Conservation (phyloP, 805 yeast species). For the Ogataea trehaloabstinens region DNA sequence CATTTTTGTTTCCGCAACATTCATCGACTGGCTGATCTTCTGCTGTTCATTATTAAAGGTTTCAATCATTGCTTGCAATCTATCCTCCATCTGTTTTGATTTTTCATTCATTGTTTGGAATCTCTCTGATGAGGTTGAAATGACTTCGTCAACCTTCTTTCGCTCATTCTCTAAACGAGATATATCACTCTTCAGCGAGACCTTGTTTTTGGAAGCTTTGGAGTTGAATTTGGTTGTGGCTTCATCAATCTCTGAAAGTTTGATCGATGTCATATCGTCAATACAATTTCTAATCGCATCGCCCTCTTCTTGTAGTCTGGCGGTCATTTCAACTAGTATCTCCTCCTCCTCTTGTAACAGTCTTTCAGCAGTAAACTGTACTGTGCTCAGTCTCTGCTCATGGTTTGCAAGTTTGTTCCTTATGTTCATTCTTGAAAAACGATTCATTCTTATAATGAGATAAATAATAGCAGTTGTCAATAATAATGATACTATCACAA, state of each 20-base stretch:
- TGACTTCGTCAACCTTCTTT: conserved; percentile 4
- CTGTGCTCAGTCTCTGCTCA: conserved; percentile 12
- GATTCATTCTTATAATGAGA: conserved; percentile 3
- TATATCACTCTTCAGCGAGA: conserved; percentile 10
- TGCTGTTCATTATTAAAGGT: conserved; percentile 2
- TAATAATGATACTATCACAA: conserved; percentile 2
- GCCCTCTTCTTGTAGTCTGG: conserved; percentile 11
- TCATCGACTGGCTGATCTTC: conserved; percentile 4
- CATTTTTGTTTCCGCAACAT: conserved; percentile 6
- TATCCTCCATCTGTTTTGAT: conserved; percentile 2
- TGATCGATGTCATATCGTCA: conserved; percentile 4
- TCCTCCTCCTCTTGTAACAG: conserved; percentile 20
- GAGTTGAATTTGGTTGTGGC: conserved; percentile 5
- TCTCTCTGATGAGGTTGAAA: conserved; percentile 5
- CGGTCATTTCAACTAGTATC: conserved; percentile 8
- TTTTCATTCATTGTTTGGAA: conserved; percentile 3
- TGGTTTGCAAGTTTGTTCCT: conserved; percentile 6
- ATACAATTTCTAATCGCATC: conserved; percentile 7
- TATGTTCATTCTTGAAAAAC: conserved; percentile 4
- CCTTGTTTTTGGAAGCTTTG: conserved; percentile 7
- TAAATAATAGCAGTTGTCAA: conserved; percentile 1
- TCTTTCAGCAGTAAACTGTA: conserved; percentile 16
- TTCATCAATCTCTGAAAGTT: conserved; percentile 9
- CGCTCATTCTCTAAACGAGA: conserved; percentile 7
- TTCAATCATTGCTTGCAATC: neutral